Evolutionary conservation across 768 basidiomycete genomes (phyloP).

Genomic region (Pseudohyphozyma bogoriensis): DNA sequence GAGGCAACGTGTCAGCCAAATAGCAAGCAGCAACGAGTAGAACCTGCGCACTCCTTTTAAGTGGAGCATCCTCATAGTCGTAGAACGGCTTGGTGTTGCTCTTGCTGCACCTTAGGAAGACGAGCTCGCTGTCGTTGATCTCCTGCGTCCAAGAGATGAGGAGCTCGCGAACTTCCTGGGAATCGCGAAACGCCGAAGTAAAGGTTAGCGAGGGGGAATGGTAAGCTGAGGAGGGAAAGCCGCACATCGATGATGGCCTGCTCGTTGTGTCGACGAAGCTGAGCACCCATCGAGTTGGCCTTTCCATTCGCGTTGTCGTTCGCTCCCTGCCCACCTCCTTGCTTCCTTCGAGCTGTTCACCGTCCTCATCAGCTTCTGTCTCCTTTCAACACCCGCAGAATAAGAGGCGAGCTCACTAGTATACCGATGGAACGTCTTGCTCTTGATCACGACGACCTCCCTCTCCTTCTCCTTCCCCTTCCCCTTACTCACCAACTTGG

Average conservation of each 20-base stretch:
- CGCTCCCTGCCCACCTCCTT: conserved; percentile 84
- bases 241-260: conserved; percentile 77
- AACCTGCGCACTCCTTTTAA: conserved; percentile 51
- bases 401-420: conserved; percentile 66
- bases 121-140: conserved; percentile 69
- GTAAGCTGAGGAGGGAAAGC: neutral
- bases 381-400: neutral
- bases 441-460: conserved; percentile 68
- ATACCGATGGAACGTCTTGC: conserved; percentile 97
- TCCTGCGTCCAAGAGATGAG: conserved; percentile 80
- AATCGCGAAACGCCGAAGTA: neutral
- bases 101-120: conserved; percentile 82
- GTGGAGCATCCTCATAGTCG: conserved; percentile 70
- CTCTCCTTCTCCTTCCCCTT: conserved; percentile 56
- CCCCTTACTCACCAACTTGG: conserved; percentile 36
- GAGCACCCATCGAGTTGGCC: conserved; percentile 89
- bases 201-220: neutral
- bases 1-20: neutral
- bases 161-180: conserved; percentile 75
- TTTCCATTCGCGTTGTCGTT: conserved; percentile 89
- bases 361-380: neutral
- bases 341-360: conserved; percentile 75
- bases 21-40: too few species aligned
- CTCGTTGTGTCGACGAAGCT: conserved; percentile 88
- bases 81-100: conserved; percentile 81